Conservation (phyloP, 2,329 filamentous ascomycete genomes). For the Aspergillus latus region DNA sequence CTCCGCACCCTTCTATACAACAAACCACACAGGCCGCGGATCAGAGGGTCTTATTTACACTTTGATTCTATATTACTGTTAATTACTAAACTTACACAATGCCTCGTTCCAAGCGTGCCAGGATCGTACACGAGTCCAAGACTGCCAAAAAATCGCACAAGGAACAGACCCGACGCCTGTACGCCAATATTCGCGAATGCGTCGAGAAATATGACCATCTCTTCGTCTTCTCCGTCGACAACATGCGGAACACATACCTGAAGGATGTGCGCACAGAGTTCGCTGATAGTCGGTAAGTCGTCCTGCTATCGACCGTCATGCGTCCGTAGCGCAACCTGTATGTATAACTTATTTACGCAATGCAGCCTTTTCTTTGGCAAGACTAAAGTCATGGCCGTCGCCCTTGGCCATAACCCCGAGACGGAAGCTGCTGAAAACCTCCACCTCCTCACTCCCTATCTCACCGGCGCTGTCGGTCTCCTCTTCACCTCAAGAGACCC, state of each 20-base stretch:
- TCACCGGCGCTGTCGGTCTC: constrained; percentile 82
- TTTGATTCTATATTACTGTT: not conserved
- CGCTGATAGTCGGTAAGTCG: constrained; percentile 72
- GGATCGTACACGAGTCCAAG: constrained; percentile 84
- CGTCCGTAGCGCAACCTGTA: not conserved
- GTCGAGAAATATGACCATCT: constrained; percentile 84
- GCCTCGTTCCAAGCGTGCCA: constrained; percentile 95
- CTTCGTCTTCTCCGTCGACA: constrained; percentile 91
- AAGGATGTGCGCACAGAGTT: constrained; percentile 87
- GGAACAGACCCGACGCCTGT: constrained; percentile 81
- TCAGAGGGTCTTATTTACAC: not conserved
- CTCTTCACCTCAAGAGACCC: constrained; percentile 81
- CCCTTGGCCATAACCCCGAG: constrained; percentile 74
- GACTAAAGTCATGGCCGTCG: constrained; percentile 97
- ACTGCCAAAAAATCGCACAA: constrained; percentile 91
- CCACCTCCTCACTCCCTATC: constrained; percentile 65
- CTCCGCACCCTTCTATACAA: constrained; percentile 21
- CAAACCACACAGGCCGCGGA: constrained; percentile 4
- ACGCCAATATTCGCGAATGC: constrained; percentile 81
- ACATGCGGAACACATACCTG: constrained; percentile 97
- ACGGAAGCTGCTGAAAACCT: constrained; percentile 80
- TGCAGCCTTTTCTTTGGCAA: constrained; percentile 94
- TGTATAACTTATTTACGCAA: constrained; percentile 4
- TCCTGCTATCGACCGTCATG: not conserved
- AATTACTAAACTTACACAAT: constrained; percentile 52